These are phyloP conservation scores for Paramecium sonneborni DNA, from an alignment of 73 alveolate species.

Conservation along the genomic window DNA sequence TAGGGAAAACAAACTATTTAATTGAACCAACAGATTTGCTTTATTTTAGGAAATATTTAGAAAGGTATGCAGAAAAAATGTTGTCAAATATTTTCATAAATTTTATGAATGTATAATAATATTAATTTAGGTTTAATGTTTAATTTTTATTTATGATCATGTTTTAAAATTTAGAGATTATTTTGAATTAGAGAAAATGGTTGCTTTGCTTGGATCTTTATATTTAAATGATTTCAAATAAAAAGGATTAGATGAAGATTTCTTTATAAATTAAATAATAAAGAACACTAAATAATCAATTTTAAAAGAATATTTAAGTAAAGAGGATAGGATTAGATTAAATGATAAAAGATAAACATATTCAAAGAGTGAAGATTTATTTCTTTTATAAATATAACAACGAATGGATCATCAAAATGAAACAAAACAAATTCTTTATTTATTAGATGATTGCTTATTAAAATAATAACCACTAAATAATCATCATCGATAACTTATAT, in stretches of 20 bases:
- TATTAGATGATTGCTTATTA: constrained; percentile 39
- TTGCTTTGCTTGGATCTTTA: background rate
- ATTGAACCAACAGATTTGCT: constrained; percentile 17
- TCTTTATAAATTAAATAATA: background rate
- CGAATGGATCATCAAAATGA: constrained; percentile 17
- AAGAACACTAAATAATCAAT: background rate
- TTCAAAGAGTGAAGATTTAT: constrained; percentile 29
- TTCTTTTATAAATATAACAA: background rate
- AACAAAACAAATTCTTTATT: background rate
- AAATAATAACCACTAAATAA: constrained; percentile 23
- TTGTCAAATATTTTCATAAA: background rate
- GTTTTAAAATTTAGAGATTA: background rate
- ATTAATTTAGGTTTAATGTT: background rate
- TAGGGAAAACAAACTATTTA: background rate
- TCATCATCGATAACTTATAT: background rate
- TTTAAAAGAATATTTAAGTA: constrained; percentile 45
- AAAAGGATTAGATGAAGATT: constrained; percentile 11
- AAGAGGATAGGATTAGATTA: constrained; percentile 19
- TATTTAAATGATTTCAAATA: background rate
- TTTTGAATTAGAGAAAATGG: background rate
- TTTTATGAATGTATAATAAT: background rate
- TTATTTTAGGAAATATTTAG: constrained; percentile 28
- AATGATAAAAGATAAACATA: constrained; percentile 1
- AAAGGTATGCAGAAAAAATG: background rate
- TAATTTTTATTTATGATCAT: constrained; percentile 13